Evolutionary conservation across 2,329 filamentous ascomycete genomes (phyloP), one percentile per base, ranked within the genome.

Genomic region (Trichoderma asperellum): DNA sequence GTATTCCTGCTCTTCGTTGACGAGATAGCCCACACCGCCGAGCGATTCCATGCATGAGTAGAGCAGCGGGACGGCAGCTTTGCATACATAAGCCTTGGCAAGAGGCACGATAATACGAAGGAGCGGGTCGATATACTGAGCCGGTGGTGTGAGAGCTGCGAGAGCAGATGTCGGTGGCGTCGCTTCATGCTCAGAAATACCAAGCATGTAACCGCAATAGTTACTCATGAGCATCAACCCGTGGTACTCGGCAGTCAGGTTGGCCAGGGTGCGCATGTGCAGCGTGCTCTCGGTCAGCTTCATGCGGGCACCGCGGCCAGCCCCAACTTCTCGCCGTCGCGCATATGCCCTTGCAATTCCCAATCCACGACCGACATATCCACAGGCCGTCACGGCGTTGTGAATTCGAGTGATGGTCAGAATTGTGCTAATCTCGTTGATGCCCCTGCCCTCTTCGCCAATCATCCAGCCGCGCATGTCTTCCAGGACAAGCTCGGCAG

Each of bases 401-500:
- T 89, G 84, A 0, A 90, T 77, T 10, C 89, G 81, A 0, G 89
- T 91, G 72, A 93, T 87, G 69, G 89, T 92, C 8, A 94, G 81
- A 16, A 94, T 82, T 1, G 87, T 88, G 49, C 86, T 84, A 70
- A 94, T 91, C 73, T 92, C 89, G 29, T 87, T 85, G 35, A 92
- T 85, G 1, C 91, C 92, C 52, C 86, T 80, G 1, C 91, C 91
- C 71, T 91, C 85, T 4, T 84, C 79, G 6, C 92, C 92, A 34
- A 94, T 79, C 6, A 93, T 82, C 83, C 89, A 89, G 4, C 82
- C 89, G 2, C 89, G 85, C 83, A 88, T 87, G n/a, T 82, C 84
- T 18, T 84, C 81, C 2, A 92, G 82, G 70, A 90, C 89, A 0
- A 94, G 83, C 76, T 94, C 91, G 0, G 91, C 91, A 0, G 91